phyloP scores from a whole-genome alignment of 306 rosid species.

The Rubus parviflorus region DNA sequence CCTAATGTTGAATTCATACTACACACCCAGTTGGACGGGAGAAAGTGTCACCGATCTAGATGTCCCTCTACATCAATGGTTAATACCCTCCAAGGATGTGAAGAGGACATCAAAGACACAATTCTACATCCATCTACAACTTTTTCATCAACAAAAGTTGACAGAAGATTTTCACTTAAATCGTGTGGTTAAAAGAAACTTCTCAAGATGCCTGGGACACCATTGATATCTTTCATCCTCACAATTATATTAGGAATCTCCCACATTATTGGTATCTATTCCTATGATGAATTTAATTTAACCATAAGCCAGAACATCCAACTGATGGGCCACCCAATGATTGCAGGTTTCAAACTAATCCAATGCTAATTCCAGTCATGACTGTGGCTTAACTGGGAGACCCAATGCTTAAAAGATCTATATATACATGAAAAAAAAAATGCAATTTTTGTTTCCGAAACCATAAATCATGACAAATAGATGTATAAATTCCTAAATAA shows the following conservation, averaged over 20 bases:
- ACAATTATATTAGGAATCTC: background rate
- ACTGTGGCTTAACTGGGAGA: background rate
- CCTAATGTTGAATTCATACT: background rate
- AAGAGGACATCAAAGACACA: background rate
- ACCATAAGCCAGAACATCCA: slow-evolving; percentile 4
- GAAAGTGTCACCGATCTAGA: background rate
- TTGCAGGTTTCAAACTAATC: background rate
- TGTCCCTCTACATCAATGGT: background rate
- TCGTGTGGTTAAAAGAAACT: background rate
- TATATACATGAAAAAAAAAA: background rate
- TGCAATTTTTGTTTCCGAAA: background rate
- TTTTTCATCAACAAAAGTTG: background rate
- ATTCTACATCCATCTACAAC: background rate
- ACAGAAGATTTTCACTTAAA: background rate
- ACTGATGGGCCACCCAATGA: background rate
- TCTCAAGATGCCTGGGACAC: slow-evolving; percentile 2
- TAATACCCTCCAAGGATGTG: background rate
- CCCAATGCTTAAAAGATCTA: background rate
- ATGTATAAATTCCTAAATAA: background rate
- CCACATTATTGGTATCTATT: background rate
- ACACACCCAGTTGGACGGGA: background rate
- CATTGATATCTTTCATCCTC: background rate
- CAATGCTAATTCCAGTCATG: background rate
- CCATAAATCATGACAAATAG: background rate
- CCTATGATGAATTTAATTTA: background rate